Base-by-base conservation (phyloP, 225 moss, liverwort and hornwort species). In the Bryoerythrophyllum caledonicum region DNA sequence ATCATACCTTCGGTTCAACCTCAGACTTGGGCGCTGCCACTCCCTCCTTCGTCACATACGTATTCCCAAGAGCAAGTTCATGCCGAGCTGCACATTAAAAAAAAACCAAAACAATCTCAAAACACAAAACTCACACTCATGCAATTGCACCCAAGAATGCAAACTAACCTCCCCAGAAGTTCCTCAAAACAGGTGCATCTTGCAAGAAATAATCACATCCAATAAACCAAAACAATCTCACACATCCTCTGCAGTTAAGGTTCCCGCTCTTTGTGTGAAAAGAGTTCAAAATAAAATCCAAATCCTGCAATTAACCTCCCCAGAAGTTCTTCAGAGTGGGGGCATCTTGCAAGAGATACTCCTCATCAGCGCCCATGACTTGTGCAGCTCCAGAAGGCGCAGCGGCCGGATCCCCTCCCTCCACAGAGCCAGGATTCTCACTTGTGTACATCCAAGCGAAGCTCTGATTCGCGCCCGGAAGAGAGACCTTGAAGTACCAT, bases 391-490 rank as follows among this genome's bases (percentile, higher is more conserved):
- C 83, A 19, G 85, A 87, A 60, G 86, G 83, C 46, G 69, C 35
- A 53, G 56, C 24, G 32, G 67, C 74, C 6, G 67, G 75, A 8
- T 88, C 86, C 35, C 49, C 81, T 61, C 34, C 71, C 43, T 82
- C 80, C 6, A 54, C 35, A 3, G 73, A 72, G 38, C 94, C 96
- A 7, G 96, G 94, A 74, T 94, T 91, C 76, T 96, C 96, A 55
- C 88, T 83, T 20, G 94, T 87, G 79, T 96, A 96, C 92, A 92
- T 94, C 92, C 94, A 96, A 28, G 96, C 94, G 73, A 94, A 94
- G 77, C 92, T 87, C 65, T 96, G 84, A 53, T 96, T 91, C 24
- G 65, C 84, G 56, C 89, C 86, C n/a, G 94, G 94, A 3, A 96
- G 75, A n/a, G 86, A 91, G 57, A 96, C 88, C 79, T 92, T 91